A percentile compares a stretch with the other conserved stretches of the same genome.
Evolutionary conservation across 1,139 yeast species (phyloP).

Genomic region (Saccharomyces pastorianus): DNA sequence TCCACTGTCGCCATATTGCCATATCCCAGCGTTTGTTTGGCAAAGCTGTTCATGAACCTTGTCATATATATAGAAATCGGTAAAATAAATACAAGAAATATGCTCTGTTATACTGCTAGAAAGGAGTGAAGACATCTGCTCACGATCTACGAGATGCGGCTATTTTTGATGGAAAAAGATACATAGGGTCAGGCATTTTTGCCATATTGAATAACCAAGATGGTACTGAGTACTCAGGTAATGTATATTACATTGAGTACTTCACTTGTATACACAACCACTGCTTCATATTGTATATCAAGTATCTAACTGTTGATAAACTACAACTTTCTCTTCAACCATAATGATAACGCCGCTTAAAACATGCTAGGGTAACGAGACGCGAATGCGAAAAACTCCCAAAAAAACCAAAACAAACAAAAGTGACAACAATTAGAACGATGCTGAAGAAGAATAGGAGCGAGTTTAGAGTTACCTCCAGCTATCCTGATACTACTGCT

Average conservation of each 20-base stretch:
- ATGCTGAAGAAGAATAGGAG: background rate
- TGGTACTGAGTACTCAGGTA: background rate
- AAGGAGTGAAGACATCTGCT: background rate
- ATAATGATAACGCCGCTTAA: background rate
- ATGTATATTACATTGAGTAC: background rate
- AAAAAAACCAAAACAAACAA: background rate
- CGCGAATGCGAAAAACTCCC: constrained; percentile 1
- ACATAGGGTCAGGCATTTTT: background rate
- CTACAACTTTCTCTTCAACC: background rate
- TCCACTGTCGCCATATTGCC: background rate
- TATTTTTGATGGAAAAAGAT: background rate
- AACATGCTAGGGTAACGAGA: background rate
- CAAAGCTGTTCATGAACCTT: background rate
- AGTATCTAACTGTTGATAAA: background rate
- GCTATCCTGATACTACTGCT: background rate
- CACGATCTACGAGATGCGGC: background rate
- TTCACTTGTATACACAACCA: background rate
- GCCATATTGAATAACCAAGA: background rate
- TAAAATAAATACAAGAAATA: background rate
- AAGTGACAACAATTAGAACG: background rate
- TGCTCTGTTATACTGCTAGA: background rate
- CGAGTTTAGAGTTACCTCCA: background rate
- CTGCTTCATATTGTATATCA: background rate
- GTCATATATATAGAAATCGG: no score
- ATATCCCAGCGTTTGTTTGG: background rate